Evolutionary conservation across 106 monocot genomes (phyloP).

Genomic region (Apostasia shenzhenica): DNA sequence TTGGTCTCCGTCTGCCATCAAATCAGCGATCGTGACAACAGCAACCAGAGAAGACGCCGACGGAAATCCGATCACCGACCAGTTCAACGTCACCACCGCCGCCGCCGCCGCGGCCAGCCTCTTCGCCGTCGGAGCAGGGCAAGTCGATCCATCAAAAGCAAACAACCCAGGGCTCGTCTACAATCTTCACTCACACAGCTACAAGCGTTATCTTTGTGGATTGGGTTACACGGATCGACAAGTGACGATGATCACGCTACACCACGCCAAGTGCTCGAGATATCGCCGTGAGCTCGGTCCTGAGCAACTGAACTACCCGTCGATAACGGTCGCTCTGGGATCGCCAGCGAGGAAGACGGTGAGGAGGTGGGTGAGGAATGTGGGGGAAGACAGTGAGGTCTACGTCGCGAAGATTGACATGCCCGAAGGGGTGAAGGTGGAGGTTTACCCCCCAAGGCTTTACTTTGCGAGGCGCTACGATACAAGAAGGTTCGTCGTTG

Average conservation of each 20-base stretch:
- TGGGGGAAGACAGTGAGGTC: background rate
- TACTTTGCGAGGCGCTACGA: slow-evolving; percentile 4
- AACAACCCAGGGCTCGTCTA: slow-evolving; percentile 58
- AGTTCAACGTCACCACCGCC: background rate
- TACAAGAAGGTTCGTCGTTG: slow-evolving; percentile 1
- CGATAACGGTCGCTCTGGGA: slow-evolving; percentile 11
- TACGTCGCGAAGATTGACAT: slow-evolving; percentile 1
- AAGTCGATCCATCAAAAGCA: slow-evolving; percentile 23
- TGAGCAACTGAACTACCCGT: slow-evolving; percentile 34
- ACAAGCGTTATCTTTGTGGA: slow-evolving; percentile 33
- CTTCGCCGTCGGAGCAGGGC: slow-evolving; percentile 35
- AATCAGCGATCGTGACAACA: slow-evolving; percentile 57
- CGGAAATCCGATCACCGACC: slow-evolving; percentile 13
- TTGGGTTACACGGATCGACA: slow-evolving; percentile 33
- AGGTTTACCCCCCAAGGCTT: slow-evolving; percentile 1
- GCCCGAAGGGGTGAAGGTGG: slow-evolving; percentile 15
- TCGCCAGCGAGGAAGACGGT: slow-evolving; percentile 1
- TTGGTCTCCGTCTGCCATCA: slow-evolving; percentile 40
- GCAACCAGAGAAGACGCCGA: slow-evolving; percentile 15
- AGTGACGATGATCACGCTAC: slow-evolving; percentile 5
- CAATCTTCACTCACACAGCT: slow-evolving; percentile 16
- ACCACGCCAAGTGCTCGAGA: slow-evolving; percentile 7
- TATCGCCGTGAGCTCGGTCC: background rate
- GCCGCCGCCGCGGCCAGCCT: slow-evolving; percentile 14
- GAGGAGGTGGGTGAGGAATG: slow-evolving; percentile 9